phyloP scores from a whole-genome alignment of 1,139 yeast genomes.

The Saccharomyces hybrid region DNA sequence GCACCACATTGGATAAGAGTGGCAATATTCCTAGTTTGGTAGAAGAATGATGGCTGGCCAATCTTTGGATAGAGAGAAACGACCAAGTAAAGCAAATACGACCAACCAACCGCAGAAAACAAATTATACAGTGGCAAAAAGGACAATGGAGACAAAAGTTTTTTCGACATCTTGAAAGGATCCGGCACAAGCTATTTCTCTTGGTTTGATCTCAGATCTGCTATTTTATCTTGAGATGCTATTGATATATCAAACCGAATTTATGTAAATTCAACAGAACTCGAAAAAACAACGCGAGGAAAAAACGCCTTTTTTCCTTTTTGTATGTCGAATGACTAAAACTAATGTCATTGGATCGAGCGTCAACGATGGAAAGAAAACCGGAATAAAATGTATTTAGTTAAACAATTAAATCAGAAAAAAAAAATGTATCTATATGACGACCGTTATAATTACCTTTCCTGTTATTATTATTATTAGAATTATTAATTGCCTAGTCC shows the following conservation, averaged over 20 bases:
- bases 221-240: neutral
- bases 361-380: neutral
- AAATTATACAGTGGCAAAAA: slow-evolving; percentile 49
- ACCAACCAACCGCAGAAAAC: slow-evolving; percentile 64
- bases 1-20: slow-evolving; percentile 79
- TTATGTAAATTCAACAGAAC: neutral
- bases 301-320: neutral
- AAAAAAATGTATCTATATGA: neutral
- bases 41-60: slow-evolving; percentile 57
- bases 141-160: slow-evolving; percentile 16
- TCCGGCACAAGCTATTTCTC: neutral
- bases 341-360: neutral
- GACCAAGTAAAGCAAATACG: slow-evolving; percentile 45
- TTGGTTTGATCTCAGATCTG: neutral
- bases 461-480: slow-evolving; percentile 3
- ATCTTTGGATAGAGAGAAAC: slow-evolving; percentile 33
- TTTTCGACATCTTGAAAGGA: slow-evolving; percentile 14
- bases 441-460: neutral
- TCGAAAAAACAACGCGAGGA: neutral
- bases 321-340: neutral
- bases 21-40: slow-evolving; percentile 51
- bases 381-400: neutral
- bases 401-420: neutral
- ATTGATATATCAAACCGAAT: neutral
- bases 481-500: slow-evolving; percentile 5